Evolutionary conservation across 768 basidiomycete genomes (phyloP), one percentile per base, ranked within the genome.

Genomic region (Saitozyma podzolica): DNA sequence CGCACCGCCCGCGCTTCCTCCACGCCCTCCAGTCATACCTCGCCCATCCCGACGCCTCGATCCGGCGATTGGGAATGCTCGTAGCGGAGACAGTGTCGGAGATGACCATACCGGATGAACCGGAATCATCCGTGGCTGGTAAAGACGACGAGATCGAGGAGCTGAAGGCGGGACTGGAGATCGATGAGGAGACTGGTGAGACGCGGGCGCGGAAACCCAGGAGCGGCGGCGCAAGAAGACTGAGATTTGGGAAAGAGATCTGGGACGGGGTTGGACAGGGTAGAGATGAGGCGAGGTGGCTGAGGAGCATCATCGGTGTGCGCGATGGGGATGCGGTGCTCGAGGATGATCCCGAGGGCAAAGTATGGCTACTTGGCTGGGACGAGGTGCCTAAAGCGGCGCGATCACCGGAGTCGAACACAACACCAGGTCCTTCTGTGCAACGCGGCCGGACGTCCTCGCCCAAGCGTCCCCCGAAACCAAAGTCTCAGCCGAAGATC

Each of bases 61-160:
- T 96, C 17, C 87, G 95, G 4, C 84, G 88, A 29, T 89, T 92
- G 68, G 96, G 96, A 3, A 95, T 99, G 92, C 84, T 97, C 41
- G 87, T 86, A 0, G 95, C 90, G 0, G 95, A 99, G 79, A 82
- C 88, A 20, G 59, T 82, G 9, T 79, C 76, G 40, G 58, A 70
- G 40, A 56, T 72, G 42, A 80, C 80, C 1, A 60, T 80, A 10
- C 63, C 59, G 20, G 67, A 68, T 3, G 14, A 40, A 63, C 41
- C 55, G 13, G 13, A 39, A 45, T 29, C 50, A 0, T 37, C 40
- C 14, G 10, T 49, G 29, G 39, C 58, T 14, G 49, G 50, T 10
- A 42, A 62, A 51, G 57, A 66, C 40, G 62, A 66, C 19, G 74
- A 75, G 43, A 65, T 73, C 14, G 69, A 75, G 19, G 75, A 61